Conservation (phyloP, 2,329 filamentous ascomycete species). For the Aaosphaeria pasadenensis region DNA sequence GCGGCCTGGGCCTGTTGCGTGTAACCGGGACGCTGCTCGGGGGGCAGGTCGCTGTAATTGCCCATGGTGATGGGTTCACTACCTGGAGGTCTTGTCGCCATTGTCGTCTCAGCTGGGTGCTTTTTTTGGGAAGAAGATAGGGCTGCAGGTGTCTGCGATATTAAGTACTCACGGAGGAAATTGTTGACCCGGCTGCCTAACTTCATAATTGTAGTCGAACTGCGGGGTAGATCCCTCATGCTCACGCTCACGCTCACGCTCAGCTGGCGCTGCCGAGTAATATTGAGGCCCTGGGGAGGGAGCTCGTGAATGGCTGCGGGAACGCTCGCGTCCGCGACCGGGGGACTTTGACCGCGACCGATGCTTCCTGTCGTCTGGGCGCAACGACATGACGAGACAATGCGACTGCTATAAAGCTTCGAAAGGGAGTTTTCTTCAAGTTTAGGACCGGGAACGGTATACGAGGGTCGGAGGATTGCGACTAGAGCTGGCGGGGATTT, state of each 20-base stretch:
- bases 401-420: no score
- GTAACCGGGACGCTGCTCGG: constrained; percentile 42
- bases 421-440: no score
- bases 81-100: constrained; percentile 24
- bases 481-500: no score
- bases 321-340: constrained; percentile 34
- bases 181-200: constrained; percentile 37
- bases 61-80: constrained; percentile 42
- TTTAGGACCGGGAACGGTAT: background rate
- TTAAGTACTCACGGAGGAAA: constrained; percentile 31
- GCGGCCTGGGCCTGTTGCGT: constrained; percentile 19
- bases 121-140: background rate
- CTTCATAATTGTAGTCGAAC: constrained; percentile 26
- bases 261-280: constrained; percentile 13
- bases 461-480: background rate
- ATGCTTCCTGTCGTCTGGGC: constrained; percentile 39
- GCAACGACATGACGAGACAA: constrained; percentile 33
- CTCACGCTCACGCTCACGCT: background rate
- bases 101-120: constrained; percentile 20
- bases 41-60: constrained; percentile 43
- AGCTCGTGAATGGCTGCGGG: constrained; percentile 38
- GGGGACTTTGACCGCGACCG: constrained; percentile 44
- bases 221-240: constrained; percentile 26
- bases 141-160: constrained; percentile 1
- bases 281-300: constrained; percentile 31